Conservation (phyloP, 805 yeast species). For the Candida caryicola region DNA sequence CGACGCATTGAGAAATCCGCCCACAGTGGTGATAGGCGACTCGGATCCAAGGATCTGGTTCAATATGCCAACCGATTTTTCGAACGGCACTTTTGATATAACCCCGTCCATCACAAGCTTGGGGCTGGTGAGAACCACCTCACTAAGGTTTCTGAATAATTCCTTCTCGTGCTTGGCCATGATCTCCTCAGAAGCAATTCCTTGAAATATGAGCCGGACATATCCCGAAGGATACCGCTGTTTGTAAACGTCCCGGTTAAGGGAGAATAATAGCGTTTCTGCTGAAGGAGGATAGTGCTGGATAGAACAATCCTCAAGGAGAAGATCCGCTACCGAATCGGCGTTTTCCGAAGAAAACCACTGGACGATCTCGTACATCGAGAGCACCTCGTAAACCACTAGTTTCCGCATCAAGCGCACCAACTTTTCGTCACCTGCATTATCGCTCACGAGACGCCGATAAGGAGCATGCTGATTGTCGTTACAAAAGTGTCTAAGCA, state of each 20-base stretch:
- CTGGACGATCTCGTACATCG: not conserved
- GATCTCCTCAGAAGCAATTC: slow-evolving; percentile 6
- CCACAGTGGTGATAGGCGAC: slow-evolving; percentile 2
- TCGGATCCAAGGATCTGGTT: slow-evolving; percentile 12
- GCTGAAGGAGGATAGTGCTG: no score
- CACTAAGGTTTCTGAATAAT: slow-evolving; percentile 12
- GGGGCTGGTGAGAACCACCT: slow-evolving; percentile 16
- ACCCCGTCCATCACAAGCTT: slow-evolving; percentile 22
- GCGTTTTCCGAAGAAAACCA: no score
- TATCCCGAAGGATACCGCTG: slow-evolving; percentile 9
- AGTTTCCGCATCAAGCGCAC: not conserved
- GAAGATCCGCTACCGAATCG: no score
- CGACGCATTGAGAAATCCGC: slow-evolving; percentile 17
- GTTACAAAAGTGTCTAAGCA: no score
- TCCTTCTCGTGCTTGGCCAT: slow-evolving; percentile 4
- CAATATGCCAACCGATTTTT: slow-evolving; percentile 17
- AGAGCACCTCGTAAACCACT: not conserved
- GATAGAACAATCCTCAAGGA: no score
- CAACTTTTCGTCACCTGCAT: not conserved
- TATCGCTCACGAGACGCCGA: not conserved
- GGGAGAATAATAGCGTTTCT: slow-evolving; percentile 10
- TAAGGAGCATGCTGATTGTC: not conserved
- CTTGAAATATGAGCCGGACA: slow-evolving; percentile 13
- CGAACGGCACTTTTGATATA: slow-evolving; percentile 12
- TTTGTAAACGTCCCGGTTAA: slow-evolving; percentile 13